Evolutionary conservation across 1,139 yeast genomes (phyloP).

Genomic region (Kodamaea sp.): DNA sequence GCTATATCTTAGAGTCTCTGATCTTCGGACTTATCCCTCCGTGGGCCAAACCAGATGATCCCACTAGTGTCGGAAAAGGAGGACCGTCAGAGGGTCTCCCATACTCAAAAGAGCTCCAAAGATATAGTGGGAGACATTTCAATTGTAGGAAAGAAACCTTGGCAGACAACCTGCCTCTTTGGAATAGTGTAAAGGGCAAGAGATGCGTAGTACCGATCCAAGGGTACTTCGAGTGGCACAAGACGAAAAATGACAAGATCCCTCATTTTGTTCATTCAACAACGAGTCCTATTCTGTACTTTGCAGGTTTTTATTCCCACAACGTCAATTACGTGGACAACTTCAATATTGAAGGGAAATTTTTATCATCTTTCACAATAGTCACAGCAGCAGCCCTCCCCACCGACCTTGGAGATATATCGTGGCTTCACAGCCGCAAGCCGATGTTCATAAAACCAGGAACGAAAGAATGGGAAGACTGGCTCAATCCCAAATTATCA

Average conservation of each 20-base stretch:
- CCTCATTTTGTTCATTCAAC: slow-evolving; percentile 69
- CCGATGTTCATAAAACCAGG: slow-evolving; percentile 70
- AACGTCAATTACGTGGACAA: slow-evolving; percentile 33
- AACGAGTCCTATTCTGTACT: slow-evolving; percentile 52
- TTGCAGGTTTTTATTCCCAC: slow-evolving; percentile 72
- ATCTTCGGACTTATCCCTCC: slow-evolving; percentile 43
- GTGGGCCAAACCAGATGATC: slow-evolving; percentile 43
- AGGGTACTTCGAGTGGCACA: slow-evolving; percentile 87
- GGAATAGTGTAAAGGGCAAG: slow-evolving; percentile 45
- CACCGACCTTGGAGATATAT: slow-evolving; percentile 42
- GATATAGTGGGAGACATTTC: slow-evolving; percentile 41
- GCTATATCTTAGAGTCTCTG: slow-evolving; percentile 39
- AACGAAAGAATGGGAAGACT: slow-evolving; percentile 53
- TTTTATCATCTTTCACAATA: slow-evolving; percentile 62
- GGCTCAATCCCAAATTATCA: slow-evolving; percentile 56
- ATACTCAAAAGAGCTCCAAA: slow-evolving; percentile 34
- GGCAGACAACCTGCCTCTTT: slow-evolving; percentile 41
- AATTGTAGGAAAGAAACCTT: slow-evolving; percentile 68
- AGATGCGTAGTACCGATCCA: slow-evolving; percentile 76
- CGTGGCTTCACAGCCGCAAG: slow-evolving; percentile 77
- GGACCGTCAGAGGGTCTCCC: slow-evolving; percentile 5
- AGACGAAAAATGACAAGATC: slow-evolving; percentile 35
- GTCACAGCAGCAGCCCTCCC: slow-evolving; percentile 70
- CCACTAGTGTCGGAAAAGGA: slow-evolving; percentile 22
- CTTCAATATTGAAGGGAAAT: slow-evolving; percentile 22